phyloP scores from a whole-genome alignment of 2,329 filamentous ascomycete genomes.

The Ceratocystiopsis minuta region DNA sequence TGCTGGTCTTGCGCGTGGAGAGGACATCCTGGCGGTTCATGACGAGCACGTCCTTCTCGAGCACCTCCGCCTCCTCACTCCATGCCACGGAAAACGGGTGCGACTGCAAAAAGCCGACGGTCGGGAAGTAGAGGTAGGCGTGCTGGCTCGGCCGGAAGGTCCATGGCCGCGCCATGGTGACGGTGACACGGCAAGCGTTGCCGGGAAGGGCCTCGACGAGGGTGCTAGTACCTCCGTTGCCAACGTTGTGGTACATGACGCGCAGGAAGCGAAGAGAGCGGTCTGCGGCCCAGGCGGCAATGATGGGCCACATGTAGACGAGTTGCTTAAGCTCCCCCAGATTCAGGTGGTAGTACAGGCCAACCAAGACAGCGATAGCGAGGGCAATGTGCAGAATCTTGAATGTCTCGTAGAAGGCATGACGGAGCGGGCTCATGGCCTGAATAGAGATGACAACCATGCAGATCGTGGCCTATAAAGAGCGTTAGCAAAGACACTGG shows the following conservation, averaged over 20 bases:
- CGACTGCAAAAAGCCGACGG: conserved; percentile 53
- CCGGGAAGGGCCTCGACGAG: conserved; percentile 60
- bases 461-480: conserved; percentile 28
- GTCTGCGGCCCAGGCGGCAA: conserved; percentile 51
- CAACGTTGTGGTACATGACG: conserved; percentile 47
- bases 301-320: conserved; percentile 39
- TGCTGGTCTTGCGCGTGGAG: conserved; percentile 40
- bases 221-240: conserved; percentile 46
- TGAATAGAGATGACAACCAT: conserved; percentile 48
- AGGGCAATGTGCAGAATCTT: conserved; percentile 52
- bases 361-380: conserved; percentile 40
- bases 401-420: conserved; percentile 68
- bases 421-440: conserved; percentile 51
- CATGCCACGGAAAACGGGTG: conserved; percentile 68
- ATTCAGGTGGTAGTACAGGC: conserved; percentile 48
- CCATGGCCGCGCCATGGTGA: conserved; percentile 62
- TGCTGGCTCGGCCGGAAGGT: conserved; percentile 58
- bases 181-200: conserved; percentile 54
- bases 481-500: too few relatives aligned
- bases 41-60: conserved; percentile 35
- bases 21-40: conserved; percentile 40
- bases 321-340: conserved; percentile 36
- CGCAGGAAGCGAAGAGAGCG: conserved; percentile 40
- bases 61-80: conserved; percentile 45
- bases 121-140: conserved; percentile 62